Evolutionary conservation across 2,329 filamentous ascomycete genomes (phyloP).

Genomic region (Clonostachys solani): DNA sequence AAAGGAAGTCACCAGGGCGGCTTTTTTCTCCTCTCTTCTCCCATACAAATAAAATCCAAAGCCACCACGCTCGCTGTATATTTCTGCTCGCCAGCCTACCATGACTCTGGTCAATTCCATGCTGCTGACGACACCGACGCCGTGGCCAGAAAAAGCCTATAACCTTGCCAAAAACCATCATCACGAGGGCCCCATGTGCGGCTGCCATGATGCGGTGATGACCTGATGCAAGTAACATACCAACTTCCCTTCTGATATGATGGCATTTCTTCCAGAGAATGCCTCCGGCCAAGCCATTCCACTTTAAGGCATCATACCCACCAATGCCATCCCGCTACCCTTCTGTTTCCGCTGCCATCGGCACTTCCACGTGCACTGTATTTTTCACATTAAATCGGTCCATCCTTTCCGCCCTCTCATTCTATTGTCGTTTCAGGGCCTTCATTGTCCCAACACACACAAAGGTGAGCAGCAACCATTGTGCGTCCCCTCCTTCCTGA

Average conservation of each 20-base stretch:
- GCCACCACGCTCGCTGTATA: conserved; percentile 35
- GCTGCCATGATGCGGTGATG: conserved; percentile 65
- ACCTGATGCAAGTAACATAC: conserved; percentile 62
- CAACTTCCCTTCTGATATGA: background rate
- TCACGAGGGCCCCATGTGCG: conserved; percentile 63
- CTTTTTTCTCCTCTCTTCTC: conserved; percentile 14
- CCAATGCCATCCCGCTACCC: no score
- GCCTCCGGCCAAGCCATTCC: background rate
- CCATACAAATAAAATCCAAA: conserved; percentile 18
- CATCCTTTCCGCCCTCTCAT: no score
- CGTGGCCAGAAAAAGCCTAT: conserved; percentile 50
- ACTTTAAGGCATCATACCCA: no score
- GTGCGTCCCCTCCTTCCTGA: no score
- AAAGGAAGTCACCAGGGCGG: conserved; percentile 1
- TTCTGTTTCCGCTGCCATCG: no score
- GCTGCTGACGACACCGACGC: conserved; percentile 45
- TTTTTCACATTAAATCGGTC: no score
- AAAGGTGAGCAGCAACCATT: no score
- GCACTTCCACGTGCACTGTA: no score
- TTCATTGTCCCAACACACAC: no score
- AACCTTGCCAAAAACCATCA: conserved; percentile 65
- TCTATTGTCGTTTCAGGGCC: no score
- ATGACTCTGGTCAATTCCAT: conserved; percentile 21
- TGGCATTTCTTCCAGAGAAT: background rate
- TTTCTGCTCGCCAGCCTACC: conserved; percentile 27